Evolutionary conservation across 176 grass and related monocot species (phyloP).

Genomic region (Zea mays): DNA sequence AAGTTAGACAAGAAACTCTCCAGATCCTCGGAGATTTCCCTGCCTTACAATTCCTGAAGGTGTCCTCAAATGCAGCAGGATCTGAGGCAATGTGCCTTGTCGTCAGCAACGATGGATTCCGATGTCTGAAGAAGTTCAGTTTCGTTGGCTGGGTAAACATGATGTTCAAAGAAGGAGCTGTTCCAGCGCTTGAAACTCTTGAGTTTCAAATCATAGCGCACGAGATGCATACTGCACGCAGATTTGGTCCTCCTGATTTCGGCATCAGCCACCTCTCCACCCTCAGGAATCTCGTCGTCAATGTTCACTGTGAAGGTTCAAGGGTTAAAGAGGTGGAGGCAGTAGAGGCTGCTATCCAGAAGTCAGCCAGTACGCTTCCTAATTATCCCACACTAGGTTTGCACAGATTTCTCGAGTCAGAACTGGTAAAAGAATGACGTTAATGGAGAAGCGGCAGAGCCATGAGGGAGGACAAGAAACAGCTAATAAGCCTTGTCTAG

Average conservation of each 20-base stretch:
- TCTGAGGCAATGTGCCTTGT: conserved; percentile 1
- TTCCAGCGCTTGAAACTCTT: conserved; percentile 37
- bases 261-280: conserved; percentile 17
- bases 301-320: conserved; percentile 27
- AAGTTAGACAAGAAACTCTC: conserved; percentile 14
- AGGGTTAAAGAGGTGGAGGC: conserved; percentile 33
- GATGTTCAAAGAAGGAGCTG: conserved; percentile 33
- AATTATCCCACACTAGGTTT: too few relatives aligned
- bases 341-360: conserved; percentile 25
- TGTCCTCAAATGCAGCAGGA: conserved; percentile 10
- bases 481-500: not conserved
- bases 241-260: not conserved
- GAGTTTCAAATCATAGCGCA: conserved; percentile 32
- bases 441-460: too few relatives aligned
- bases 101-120: conserved; percentile 5
- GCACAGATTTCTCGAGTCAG: too few relatives aligned
- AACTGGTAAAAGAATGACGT: too few relatives aligned
- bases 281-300: conserved; percentile 17
- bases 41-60: conserved; percentile 12
- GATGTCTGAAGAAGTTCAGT: conserved; percentile 21
- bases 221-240: not conserved
- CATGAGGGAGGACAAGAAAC: too few relatives aligned
- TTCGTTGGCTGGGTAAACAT: conserved; percentile 23
- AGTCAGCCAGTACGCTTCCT: conserved; percentile 8
- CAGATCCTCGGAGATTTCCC: conserved; percentile 29